A percentile compares a stretch with the other conserved stretches of the same genome.
phyloP scores from a whole-genome alignment of 371 early-diverging fungal genomes.

The Chytridium lagenaria region DNA sequence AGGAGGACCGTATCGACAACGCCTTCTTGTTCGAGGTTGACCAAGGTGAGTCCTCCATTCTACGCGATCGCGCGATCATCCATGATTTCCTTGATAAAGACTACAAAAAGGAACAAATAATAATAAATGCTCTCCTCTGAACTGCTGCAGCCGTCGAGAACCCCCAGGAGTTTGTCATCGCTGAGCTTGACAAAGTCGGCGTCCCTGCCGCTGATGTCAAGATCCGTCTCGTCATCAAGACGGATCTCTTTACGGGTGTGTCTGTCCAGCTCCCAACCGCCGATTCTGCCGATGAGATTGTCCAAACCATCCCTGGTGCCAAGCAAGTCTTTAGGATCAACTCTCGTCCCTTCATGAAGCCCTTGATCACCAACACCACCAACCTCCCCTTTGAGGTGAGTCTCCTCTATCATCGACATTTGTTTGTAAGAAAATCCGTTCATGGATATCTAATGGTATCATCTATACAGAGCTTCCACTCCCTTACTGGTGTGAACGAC shows the following conservation, averaged over 20 bases:
- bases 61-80: neutral
- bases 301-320: neutral
- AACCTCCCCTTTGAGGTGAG: neutral
- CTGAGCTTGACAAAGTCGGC: neutral
- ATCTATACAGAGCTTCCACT: slow-evolving; percentile 10
- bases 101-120: neutral
- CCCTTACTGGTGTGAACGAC: slow-evolving; percentile 30
- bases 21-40: neutral
- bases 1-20: neutral
- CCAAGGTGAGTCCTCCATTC: neutral
- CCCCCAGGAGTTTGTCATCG: slow-evolving; percentile 1
- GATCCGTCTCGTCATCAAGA: slow-evolving; percentile 3
- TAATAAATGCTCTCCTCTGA: neutral
- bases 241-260: neutral
- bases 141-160: no score
- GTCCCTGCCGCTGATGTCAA: neutral
- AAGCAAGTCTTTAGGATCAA: neutral
- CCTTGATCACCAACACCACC: neutral
- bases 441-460: no score
- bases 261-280: slow-evolving; percentile 2
- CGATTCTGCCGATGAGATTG: neutral
- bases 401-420: no score
- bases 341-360: neutral
- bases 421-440: no score
- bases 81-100: neutral